Conservation (phyloP, 768 basidiomycete genomes). For the Lactarius sp. region DNA sequence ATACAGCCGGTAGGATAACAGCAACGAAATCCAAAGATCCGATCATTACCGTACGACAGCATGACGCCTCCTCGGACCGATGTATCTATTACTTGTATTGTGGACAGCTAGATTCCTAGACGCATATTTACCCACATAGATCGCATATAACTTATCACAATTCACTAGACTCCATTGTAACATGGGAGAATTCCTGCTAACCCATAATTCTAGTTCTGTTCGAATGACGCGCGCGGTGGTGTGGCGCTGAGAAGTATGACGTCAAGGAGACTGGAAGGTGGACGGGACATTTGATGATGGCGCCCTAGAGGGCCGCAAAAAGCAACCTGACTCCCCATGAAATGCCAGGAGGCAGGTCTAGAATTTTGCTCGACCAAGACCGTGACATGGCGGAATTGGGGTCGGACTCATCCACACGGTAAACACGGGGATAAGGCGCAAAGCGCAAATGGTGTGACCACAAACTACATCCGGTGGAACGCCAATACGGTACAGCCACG, state of each 20-base stretch:
- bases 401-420: constrained; percentile 4
- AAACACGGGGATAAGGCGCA: background rate
- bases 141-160: constrained; percentile 17
- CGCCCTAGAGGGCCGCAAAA: background rate
- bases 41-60: background rate
- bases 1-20: constrained; percentile 11
- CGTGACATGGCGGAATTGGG: constrained; percentile 15
- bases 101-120: constrained; percentile 7
- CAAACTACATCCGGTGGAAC: background rate
- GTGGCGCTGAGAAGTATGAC: constrained; percentile 18
- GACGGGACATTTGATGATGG: background rate
- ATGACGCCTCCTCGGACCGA: background rate
- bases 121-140: constrained; percentile 14
- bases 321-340: constrained; percentile 7
- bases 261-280: background rate
- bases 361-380: constrained; percentile 3
- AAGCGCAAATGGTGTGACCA: background rate
- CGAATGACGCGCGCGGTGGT: constrained; percentile 2
- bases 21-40: background rate
- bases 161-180: constrained; percentile 7
- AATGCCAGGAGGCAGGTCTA: constrained; percentile 9
- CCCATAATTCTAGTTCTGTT: constrained; percentile 8
- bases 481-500: constrained; percentile 13
- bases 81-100: constrained; percentile 11
- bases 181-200: background rate